Percentiles rank a stretch among this genome's conserved stretches.
These are phyloP conservation scores for Mallotus repandus DNA, from an alignment of 441 rosid species.

Conservation along the genomic window DNA sequence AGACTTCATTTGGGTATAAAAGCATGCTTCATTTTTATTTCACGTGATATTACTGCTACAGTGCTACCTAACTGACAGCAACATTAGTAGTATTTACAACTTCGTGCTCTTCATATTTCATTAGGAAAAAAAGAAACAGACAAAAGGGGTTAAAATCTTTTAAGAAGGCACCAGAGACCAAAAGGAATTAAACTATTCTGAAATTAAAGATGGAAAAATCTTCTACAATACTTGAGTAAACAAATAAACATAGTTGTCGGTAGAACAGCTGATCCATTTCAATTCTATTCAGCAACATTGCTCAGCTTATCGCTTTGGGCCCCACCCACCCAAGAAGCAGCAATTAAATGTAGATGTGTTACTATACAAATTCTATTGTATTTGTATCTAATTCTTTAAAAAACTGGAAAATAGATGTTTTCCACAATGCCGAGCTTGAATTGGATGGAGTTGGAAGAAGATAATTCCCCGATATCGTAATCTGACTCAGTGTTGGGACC, in stretches of 20 bases:
- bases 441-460: neutral
- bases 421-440: neutral
- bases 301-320: neutral
- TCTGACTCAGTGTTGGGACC: slow-evolving; percentile 8
- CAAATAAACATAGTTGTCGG: neutral
- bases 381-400: neutral
- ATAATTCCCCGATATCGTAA: neutral
- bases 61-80: neutral
- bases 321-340: neutral
- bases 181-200: neutral
- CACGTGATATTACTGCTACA: neutral
- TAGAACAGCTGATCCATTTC: neutral
- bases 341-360: neutral
- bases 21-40: no score
- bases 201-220: neutral
- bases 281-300: neutral
- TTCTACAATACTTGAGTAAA: neutral
- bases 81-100: neutral
- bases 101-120: neutral
- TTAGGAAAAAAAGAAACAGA: neutral
- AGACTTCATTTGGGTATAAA: no score
- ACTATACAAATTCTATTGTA: neutral
- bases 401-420: neutral
- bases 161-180: neutral
- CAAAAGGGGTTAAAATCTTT: neutral